Conservation (phyloP, 176 grass and related monocot genomes). For the Puccinellia tenuiflora region DNA sequence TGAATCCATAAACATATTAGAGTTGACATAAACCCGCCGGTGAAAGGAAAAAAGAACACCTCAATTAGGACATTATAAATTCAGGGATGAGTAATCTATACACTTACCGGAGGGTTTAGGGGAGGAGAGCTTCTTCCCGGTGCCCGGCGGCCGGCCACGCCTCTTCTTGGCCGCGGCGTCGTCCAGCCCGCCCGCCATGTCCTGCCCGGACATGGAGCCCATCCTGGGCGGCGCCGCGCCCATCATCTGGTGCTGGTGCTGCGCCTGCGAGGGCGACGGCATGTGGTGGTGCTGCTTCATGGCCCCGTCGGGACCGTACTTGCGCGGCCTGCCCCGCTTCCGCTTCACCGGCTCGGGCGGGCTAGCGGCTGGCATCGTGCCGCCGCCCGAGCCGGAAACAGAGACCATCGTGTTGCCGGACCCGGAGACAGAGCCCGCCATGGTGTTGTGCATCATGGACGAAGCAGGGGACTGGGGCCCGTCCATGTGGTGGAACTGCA, state of each 20-base stretch:
- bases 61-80: background rate
- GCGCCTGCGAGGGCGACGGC: background rate
- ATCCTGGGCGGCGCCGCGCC: conserved; percentile 12
- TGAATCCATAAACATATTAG: background rate
- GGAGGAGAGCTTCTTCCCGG: conserved; percentile 60
- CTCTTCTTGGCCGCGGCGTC: conserved; percentile 51
- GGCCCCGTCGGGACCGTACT: conserved; percentile 76
- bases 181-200: conserved; percentile 12
- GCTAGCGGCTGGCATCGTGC: background rate
- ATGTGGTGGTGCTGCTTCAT: conserved; percentile 17
- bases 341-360: conserved; percentile 42
- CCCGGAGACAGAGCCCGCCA: background rate
- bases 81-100: background rate
- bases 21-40: background rate
- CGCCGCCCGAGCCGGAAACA: background rate
- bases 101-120: conserved; percentile 23
- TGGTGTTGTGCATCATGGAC: conserved; percentile 22
- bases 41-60: background rate
- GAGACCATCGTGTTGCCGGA: background rate
- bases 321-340: conserved; percentile 72
- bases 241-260: conserved; percentile 16
- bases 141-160: conserved; percentile 67
- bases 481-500: conserved; percentile 76
- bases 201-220: conserved; percentile 17
- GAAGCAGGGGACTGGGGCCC: background rate